Evolutionary conservation across 1,284 basidiomycete genomes (phyloP), one percentile per base, ranked within the genome.

Genomic region (Prillingera fragicola): DNA sequence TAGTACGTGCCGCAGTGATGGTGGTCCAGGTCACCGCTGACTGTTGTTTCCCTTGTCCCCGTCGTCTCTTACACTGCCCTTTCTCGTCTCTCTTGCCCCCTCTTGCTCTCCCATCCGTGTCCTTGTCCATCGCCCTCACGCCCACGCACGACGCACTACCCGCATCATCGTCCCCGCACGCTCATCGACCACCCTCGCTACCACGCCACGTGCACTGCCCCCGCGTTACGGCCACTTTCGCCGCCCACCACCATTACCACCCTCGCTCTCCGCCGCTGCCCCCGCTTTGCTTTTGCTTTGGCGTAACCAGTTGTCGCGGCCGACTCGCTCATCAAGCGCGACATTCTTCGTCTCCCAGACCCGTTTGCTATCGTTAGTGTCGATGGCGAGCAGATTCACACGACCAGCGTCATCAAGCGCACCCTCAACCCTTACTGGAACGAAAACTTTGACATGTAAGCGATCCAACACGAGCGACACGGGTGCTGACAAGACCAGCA

Each of bases 311-410:
- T 89, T 54, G 88, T 91, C 52, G 88, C 88, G 38, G 87, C 87
- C 33, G 88, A 90, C 69, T 84, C 85, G 27, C 75, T 91, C 24
- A 84, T 84, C 49, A 91, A 91, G 75, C 82, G 88, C 35, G 87
- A 91, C 74, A 84, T 91, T 48, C 90, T 91, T 63, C 80, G 88
- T 41, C 80, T 94, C 8, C 90, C 90, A 1, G 89, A 92, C 65
- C 90, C 91, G 14, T 95, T 95, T 64, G 89, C 90, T 10, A 87
- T 95, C 59, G 84, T 94, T 63, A 92, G 88, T 18, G 89, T 94
- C 29, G 90, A 95, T 60, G 87, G 87, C 24, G 88, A 92, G 69
- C 87, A 94, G 72, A 92, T 89, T 1, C 85, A 89, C 60, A 91
- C 90, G 0, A 92, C 90, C 5, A 85, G 80, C 48, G 83, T 87